Conservation (phyloP, 495 filamentous ascomycete genomes). For the Baudoinia panamericana region DNA sequence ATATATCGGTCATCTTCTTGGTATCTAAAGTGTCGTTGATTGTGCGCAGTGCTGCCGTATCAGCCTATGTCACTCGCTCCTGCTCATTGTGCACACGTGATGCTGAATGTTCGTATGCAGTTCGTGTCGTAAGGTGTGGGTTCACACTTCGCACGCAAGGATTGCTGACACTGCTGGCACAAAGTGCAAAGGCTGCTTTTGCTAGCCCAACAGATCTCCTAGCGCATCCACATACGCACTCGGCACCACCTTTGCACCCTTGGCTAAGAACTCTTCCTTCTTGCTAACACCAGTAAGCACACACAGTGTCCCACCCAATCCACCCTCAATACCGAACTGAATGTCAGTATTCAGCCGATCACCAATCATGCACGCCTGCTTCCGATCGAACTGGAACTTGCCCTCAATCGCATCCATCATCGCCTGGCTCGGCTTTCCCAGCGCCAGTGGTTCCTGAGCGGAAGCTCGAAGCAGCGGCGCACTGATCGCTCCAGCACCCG, state of each 20-base stretch:
- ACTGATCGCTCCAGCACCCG: constrained; percentile 74
- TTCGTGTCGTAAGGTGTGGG: too few relatives aligned
- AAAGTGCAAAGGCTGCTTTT: too few relatives aligned
- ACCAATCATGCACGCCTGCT: constrained; percentile 85
- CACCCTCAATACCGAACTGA: constrained; percentile 81
- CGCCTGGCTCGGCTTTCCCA: constrained; percentile 91
- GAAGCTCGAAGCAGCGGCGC: constrained; percentile 64
- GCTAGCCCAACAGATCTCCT: constrained; percentile 50
- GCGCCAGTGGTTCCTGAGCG: constrained; percentile 52
- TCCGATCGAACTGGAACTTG: constrained; percentile 77
- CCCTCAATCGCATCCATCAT: constrained; percentile 99
- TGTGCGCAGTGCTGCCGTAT: too few relatives aligned
- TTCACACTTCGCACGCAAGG: too few relatives aligned
- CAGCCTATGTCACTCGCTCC: too few relatives aligned
- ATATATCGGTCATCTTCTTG: too few relatives aligned
- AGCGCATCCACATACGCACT: constrained; percentile 70
- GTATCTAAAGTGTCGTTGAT: too few relatives aligned
- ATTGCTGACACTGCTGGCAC: too few relatives aligned
- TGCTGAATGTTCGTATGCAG: too few relatives aligned
- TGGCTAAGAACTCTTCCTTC: constrained; percentile 63
- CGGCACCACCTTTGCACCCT: constrained; percentile 49
- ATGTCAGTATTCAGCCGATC: constrained; percentile 94
- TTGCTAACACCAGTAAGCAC: constrained; percentile 83
- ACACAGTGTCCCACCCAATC: constrained; percentile 77
- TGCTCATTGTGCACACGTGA: too few relatives aligned